Evolutionary conservation across 148 eudicot species (phyloP).

Genomic region (Linanthus parryae): DNA sequence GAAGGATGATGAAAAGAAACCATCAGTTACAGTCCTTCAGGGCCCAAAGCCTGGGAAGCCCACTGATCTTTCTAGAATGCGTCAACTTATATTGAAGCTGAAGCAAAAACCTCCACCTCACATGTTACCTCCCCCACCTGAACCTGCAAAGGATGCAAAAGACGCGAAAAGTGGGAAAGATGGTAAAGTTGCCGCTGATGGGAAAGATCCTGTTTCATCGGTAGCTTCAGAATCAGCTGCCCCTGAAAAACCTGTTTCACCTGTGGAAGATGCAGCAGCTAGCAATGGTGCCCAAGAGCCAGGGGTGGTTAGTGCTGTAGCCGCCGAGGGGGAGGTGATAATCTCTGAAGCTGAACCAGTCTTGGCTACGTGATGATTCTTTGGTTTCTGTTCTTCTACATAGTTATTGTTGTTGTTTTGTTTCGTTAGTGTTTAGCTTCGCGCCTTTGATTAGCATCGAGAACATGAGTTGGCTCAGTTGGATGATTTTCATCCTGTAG

Average conservation of each 20-base stretch:
- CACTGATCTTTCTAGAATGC: conserved; percentile 34
- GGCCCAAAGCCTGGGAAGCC: conserved; percentile 52
- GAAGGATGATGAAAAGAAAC: conserved; percentile 35
- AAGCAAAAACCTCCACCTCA: conserved; percentile 40
- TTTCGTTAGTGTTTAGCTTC: too few species aligned
- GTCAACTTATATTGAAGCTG: conserved; percentile 29
- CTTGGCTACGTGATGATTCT: conserved; percentile 1
- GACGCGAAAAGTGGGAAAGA: conserved; percentile 1
- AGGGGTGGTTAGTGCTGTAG: too few species aligned
- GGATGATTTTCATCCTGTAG: too few species aligned
- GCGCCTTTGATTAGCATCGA: too few species aligned
- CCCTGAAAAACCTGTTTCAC: conserved; percentile 11
- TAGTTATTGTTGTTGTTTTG: too few species aligned
- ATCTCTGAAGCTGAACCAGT: conserved; percentile 5
- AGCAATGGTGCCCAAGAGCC: conserved; percentile 8
- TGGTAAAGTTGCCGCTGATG: conserved; percentile 4
- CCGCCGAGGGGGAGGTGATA: conserved; percentile 6
- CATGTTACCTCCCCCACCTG: conserved; percentile 29
- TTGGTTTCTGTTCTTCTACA: too few species aligned
- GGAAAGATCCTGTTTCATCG: neutral
- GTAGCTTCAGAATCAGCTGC: conserved; percentile 5
- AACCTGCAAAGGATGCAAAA: conserved; percentile 17
- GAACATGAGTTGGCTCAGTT: too few species aligned
- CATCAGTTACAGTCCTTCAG: conserved; percentile 29
- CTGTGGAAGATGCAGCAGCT: conserved; percentile 5